Conservation (phyloP, 2,329 filamentous ascomycete genomes). For the Fusarium sp. region DNA sequence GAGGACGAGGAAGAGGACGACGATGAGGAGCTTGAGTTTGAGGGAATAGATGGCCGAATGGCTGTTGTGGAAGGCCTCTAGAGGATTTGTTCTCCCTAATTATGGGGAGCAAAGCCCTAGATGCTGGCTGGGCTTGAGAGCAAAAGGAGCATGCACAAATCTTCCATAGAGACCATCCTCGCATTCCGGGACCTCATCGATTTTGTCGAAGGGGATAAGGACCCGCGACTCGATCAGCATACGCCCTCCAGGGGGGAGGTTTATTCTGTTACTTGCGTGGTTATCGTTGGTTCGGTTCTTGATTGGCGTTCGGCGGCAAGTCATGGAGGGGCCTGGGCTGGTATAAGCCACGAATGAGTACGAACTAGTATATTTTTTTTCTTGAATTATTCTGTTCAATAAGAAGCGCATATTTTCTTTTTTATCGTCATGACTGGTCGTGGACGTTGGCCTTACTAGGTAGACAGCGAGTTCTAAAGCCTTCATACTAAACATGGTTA, state of each 20-base stretch:
- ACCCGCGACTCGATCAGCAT: constrained; percentile 5
- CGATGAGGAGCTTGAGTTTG: constrained; percentile 57
- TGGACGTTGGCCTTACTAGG: background rate
- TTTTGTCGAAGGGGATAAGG: background rate
- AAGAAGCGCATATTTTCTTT: constrained; percentile 29
- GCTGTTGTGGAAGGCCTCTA: constrained; percentile 44
- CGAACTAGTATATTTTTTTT: constrained; percentile 28
- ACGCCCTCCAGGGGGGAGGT: background rate
- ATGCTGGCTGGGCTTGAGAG: background rate
- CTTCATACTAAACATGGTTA: background rate
- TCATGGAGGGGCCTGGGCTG: constrained; percentile 22
- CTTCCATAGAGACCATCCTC: background rate
- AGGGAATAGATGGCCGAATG: constrained; percentile 48
- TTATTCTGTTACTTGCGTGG: constrained; percentile 23
- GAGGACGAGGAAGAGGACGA: constrained; percentile 72
- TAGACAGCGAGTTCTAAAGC: background rate
- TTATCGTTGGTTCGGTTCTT: constrained; percentile 33
- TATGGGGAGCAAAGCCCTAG: constrained; percentile 1
- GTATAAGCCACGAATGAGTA: constrained; percentile 31
- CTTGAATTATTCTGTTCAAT: constrained; percentile 37
- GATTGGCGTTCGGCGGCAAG: constrained; percentile 42
- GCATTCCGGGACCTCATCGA: background rate
- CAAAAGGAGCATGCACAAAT: constrained; percentile 5
- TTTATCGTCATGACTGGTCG: background rate
- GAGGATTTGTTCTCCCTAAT: background rate